Conservation (phyloP, 306 rosid species). For the Carpinus viminea region DNA sequence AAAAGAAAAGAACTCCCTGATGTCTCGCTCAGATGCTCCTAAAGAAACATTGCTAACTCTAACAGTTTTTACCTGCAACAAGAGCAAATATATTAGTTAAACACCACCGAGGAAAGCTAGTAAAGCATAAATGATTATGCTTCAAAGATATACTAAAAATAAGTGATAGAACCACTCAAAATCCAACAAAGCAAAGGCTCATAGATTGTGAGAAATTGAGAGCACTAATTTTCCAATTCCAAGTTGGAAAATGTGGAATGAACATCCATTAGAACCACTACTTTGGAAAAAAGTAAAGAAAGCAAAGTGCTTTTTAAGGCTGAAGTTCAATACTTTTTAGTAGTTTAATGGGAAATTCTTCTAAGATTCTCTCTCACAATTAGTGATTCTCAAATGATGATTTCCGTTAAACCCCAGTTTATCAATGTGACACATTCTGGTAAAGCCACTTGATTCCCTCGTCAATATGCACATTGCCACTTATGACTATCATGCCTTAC, state of each 20-base stretch:
- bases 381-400: neutral
- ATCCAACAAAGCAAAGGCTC: neutral
- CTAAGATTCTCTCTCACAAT: neutral
- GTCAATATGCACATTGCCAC: neutral
- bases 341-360: neutral
- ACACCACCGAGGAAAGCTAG: slow-evolving; percentile 16
- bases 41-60: slow-evolving; percentile 84
- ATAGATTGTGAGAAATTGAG: neutral
- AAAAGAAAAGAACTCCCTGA: slow-evolving; percentile 88
- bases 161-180: neutral
- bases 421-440: neutral
- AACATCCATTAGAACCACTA: neutral
- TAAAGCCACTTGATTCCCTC: neutral
- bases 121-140: slow-evolving; percentile 22
- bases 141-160: neutral
- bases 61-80: slow-evolving; percentile 62
- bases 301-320: neutral
- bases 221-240: neutral
- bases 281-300: neutral
- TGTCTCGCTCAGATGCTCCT: slow-evolving; percentile 90
- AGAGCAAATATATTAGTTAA: slow-evolving; percentile 3
- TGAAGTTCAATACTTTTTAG: neutral
- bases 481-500: neutral
- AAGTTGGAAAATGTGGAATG: neutral
- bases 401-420: neutral